A percentile compares a stretch with the other conserved stretches of the same genome.
These are phyloP conservation scores for Tulasnella sp. DNA, from an alignment of 768 basidiomycete genomes.

Conservation along the genomic window DNA sequence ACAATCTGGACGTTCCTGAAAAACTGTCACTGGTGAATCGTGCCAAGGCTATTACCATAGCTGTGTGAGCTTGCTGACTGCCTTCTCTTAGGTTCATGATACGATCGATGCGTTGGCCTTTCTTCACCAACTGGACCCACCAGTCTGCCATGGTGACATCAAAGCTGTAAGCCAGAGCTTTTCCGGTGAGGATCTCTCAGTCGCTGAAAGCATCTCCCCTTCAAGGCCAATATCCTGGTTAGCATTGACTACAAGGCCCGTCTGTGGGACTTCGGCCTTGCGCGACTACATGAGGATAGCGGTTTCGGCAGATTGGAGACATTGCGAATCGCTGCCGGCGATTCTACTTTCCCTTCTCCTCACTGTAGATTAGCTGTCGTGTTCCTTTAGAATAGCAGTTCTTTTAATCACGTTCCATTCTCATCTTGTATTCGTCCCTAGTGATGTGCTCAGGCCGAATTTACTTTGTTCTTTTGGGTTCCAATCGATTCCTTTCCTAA, in stretches of 20 bases:
- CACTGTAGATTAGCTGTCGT: no score
- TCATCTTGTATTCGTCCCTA: no score
- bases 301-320: not conserved
- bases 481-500: no score
- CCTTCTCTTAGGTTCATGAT: not conserved
- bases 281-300: not conserved
- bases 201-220: not conserved
- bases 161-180: not conserved
- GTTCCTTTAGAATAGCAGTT: no score
- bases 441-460: no score
- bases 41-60: no score
- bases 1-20: not conserved
- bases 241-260: not conserved
- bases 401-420: no score
- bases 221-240: not conserved
- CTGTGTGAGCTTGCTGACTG: not conserved
- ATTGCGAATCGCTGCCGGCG: no score
- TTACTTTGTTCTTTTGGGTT: no score
- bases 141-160: not conserved
- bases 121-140: not conserved
- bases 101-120: not conserved
- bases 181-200: not conserved
- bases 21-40: not conserved
- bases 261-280: slow-evolving; percentile 3
- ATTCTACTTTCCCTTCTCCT: no score